Evolutionary conservation across 1,139 yeast genomes (phyloP).

Genomic region (Starmera stellimalicola): DNA sequence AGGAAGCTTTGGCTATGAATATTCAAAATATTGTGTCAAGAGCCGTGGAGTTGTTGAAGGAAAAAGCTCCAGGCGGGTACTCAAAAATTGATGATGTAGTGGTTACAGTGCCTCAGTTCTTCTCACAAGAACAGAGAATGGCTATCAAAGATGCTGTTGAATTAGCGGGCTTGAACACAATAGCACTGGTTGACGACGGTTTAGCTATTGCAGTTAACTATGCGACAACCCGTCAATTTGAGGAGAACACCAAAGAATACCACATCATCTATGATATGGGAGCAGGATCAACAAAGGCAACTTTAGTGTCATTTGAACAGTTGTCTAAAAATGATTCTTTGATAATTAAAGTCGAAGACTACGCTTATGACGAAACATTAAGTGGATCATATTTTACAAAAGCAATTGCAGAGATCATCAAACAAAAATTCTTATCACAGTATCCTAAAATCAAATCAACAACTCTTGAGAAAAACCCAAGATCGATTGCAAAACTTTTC

Average conservation of each 20-base stretch:
- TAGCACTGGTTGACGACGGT: slow-evolving; percentile 80
- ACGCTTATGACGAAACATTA: slow-evolving; percentile 52
- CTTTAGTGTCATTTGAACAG: slow-evolving; percentile 58
- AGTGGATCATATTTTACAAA: slow-evolving; percentile 75
- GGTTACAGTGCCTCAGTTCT: slow-evolving; percentile 70
- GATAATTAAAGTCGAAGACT: slow-evolving; percentile 56
- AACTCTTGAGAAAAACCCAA: slow-evolving; percentile 38
- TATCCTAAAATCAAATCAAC: slow-evolving; percentile 27
- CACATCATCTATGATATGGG: slow-evolving; percentile 86
- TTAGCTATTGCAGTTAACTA: slow-evolving; percentile 82
- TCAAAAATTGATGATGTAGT: slow-evolving; percentile 53
- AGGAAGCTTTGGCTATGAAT: slow-evolving; percentile 81
- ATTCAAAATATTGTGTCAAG: slow-evolving; percentile 57
- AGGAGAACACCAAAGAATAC: slow-evolving; percentile 39
- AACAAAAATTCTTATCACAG: slow-evolving; percentile 42
- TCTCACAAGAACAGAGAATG: slow-evolving; percentile 52
- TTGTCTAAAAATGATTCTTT: slow-evolving; percentile 29
- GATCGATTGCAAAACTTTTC: slow-evolving; percentile 59
- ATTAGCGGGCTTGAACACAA: slow-evolving; percentile 57
- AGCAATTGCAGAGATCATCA: slow-evolving; percentile 49
- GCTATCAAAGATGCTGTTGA: slow-evolving; percentile 68
- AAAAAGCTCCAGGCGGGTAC: slow-evolving; percentile 28
- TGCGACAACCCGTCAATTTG: slow-evolving; percentile 30
- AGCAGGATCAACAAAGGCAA: slow-evolving; percentile 83
- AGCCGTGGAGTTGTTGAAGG: slow-evolving; percentile 44